Percentiles rank a stretch among this genome's conserved stretches.
Evolutionary conservation across 1,284 basidiomycete genomes (phyloP).

Genomic region (Microstroma glucosiphilum): DNA sequence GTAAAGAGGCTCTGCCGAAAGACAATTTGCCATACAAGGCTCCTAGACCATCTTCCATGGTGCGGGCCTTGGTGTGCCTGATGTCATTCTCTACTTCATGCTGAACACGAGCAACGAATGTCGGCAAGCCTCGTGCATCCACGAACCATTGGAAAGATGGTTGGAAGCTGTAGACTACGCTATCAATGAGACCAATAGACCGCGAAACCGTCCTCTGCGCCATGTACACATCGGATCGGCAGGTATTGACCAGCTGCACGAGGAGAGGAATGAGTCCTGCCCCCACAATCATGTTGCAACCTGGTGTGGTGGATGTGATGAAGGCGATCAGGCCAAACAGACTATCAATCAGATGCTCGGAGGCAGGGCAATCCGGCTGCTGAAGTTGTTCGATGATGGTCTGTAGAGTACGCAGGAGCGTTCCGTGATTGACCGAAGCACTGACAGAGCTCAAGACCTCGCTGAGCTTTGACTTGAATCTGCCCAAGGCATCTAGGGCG

Average conservation of each 20-base stretch:
- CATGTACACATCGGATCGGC: constrained; percentile 30
- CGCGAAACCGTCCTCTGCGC: constrained; percentile 48
- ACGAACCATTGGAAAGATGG: constrained; percentile 84
- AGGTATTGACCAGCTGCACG: constrained; percentile 32
- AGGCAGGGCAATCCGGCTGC: constrained; percentile 60
- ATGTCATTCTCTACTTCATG: constrained; percentile 38
- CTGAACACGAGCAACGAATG: constrained; percentile 77
- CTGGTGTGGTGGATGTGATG: constrained; percentile 73
- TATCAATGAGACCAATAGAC: constrained; percentile 84
- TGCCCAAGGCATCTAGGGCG: constrained; percentile 79
- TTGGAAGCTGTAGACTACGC: constrained; percentile 78
- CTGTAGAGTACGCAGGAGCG: constrained; percentile 51
- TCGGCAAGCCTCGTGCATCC: constrained; percentile 74
- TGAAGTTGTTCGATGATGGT: constrained; percentile 25
- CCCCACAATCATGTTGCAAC: constrained; percentile 89
- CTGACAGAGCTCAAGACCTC: constrained; percentile 88
- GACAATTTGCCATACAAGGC: constrained; percentile 29
- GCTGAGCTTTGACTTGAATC: constrained; percentile 72
- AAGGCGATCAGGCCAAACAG: constrained; percentile 80
- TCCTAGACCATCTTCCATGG: constrained; percentile 24
- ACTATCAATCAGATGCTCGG: constrained; percentile 34
- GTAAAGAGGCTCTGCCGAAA: constrained; percentile 54
- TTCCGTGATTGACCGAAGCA: constrained; percentile 92
- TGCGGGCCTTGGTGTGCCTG: constrained; percentile 56
- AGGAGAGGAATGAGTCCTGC: constrained; percentile 88